These are phyloP conservation scores for Penicillium psychrofluorescens DNA, from an alignment of 495 filamentous ascomycete genomes.

Conservation along the genomic window DNA sequence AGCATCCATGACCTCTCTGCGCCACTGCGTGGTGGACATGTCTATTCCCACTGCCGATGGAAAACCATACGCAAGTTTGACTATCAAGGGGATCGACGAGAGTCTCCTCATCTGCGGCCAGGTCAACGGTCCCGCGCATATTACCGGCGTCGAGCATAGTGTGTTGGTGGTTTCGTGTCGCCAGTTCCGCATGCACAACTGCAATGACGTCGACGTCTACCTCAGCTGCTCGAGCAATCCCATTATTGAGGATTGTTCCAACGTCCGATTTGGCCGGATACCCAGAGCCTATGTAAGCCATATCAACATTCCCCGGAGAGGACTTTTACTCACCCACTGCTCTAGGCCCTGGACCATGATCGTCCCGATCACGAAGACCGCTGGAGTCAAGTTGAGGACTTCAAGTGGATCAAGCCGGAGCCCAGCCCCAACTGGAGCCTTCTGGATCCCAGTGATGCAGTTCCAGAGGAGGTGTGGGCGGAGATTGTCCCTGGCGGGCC, in stretches of 20 bases:
- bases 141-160: conserved; percentile 67
- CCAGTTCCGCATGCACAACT: conserved; percentile 90
- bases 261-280: conserved; percentile 71
- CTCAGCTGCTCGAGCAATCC: conserved; percentile 74
- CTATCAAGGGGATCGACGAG: conserved; percentile 58
- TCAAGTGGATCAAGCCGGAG: conserved; percentile 88
- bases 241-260: conserved; percentile 84
- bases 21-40: conserved; percentile 72
- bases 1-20: conserved; percentile 64
- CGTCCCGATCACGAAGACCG: conserved; percentile 45
- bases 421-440: conserved; percentile 85
- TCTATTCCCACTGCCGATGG: conserved; percentile 54
- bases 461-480: conserved; percentile 61
- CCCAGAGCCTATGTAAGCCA: conserved; percentile 59
- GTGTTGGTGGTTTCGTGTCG: conserved; percentile 68
- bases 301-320: no score
- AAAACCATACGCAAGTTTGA: conserved; percentile 65
- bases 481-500: conserved; percentile 59
- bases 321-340: neutral
- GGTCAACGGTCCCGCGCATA: conserved; percentile 71
- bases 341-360: conserved; percentile 31
- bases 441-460: conserved; percentile 50
- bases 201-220: conserved; percentile 71
- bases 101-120: conserved; percentile 70
- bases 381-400: conserved; percentile 91